A percentile compares a stretch with the other conserved stretches of the same genome.
phyloP scores from a whole-genome alignment of 352 stramenopile species.

The Phytophthora litchii region DNA sequence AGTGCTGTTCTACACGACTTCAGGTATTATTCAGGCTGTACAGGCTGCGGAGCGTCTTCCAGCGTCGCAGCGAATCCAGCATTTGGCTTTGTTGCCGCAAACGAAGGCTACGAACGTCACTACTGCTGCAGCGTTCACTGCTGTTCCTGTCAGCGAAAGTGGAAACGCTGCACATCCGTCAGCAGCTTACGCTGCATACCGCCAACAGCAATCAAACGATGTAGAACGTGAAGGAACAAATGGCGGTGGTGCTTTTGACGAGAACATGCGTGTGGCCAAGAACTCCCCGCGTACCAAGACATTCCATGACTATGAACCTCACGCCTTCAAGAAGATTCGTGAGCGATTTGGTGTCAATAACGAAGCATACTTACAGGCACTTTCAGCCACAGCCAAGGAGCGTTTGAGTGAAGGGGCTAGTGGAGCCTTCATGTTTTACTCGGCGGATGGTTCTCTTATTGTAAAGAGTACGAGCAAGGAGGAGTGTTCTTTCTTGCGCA shows the following conservation, averaged over 20 bases:
- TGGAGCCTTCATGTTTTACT: constrained; percentile 94
- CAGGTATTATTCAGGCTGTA: constrained; percentile 89
- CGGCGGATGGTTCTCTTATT: constrained; percentile 85
- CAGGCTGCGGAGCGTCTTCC: constrained; percentile 76
- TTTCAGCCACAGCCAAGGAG: constrained; percentile 88
- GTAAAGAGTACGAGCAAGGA: constrained; percentile 92
- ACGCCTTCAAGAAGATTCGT: constrained; percentile 90
- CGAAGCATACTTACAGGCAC: constrained; percentile 79
- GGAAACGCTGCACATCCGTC: constrained; percentile 34
- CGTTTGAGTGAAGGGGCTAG: constrained; percentile 88
- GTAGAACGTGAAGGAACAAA: constrained; percentile 31
- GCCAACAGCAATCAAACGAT: constrained; percentile 57
- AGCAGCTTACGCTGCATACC: constrained; percentile 53
- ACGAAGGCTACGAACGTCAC: constrained; percentile 48
- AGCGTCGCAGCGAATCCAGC: constrained; percentile 81
- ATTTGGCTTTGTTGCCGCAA: constrained; percentile 83
- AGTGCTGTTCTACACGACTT: constrained; percentile 92
- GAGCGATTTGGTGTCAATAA: constrained; percentile 87
- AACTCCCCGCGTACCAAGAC: constrained; percentile 80
- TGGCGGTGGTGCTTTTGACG: constrained; percentile 60
- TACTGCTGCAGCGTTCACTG: constrained; percentile 29
- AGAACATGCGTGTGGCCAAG: constrained; percentile 77
- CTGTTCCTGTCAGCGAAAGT: constrained; percentile 37
- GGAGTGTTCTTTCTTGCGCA: constrained; percentile 86
- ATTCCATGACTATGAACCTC: constrained; percentile 89